Base-by-base conservation (phyloP, 169 alveolate species). In the Babesia bigemina region DNA sequence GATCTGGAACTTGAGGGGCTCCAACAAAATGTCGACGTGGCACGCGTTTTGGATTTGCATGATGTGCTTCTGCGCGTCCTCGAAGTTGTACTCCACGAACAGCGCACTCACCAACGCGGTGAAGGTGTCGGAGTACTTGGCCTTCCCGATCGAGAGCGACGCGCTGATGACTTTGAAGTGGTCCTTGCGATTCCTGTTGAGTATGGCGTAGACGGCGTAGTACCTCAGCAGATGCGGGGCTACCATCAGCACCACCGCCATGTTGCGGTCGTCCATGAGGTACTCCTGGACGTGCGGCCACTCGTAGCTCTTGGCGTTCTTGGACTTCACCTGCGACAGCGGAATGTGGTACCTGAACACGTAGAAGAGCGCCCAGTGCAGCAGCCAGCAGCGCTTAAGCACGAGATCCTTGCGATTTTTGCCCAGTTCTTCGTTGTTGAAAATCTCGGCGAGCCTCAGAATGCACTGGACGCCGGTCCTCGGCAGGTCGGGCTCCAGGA, bases 51-150 rank as follows among this genome's bases (percentile, higher is more conserved):
- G 89, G 16, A 92, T 86, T 52, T 76, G 77, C 28, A 93, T 72
- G 61, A 93, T 90, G 71, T 93, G 91, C 65, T 78, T 79, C 81
- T 93, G 97, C 13, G 97, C 96, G 57, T 87, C 87, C 55, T 94
- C 96, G 76, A 94, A 93, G 69, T 94, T 88, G 83, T 92, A 92
- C 48, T 93, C 94, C 10, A 91, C 93, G 67, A 93, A 92, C 39
- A 94, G 88, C 10, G 96, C 94, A 44, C 91, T 91, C 58, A 94
- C 85, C 50, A 94, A 84, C 49, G 93, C 91, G 26, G 97, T 93
- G 81, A 94, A 94, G 0, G 96, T 74, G 81, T 94, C 97, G 24
- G 84, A 84, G 82, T 91, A 91, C 56, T 90, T 91, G n/a, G 89
- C 70, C 73, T 86, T 90, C 26, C 91, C 71, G 61, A 79, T 75